Evolutionary conservation across 208 protist species (phyloP).

Genomic region (Wallacemonas sp.): DNA sequence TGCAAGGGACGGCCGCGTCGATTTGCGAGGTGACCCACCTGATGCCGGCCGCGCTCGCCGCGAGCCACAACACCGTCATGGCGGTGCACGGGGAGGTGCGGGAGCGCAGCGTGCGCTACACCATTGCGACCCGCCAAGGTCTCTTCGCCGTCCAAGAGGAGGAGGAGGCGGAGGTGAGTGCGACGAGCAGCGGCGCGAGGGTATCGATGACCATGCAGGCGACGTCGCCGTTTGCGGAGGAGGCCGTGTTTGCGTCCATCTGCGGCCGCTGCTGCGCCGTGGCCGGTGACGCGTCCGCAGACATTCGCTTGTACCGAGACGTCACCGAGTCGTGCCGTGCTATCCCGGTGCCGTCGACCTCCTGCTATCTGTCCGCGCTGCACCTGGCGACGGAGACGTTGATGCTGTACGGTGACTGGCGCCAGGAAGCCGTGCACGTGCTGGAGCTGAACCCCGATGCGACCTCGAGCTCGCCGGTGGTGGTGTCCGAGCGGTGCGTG

Average conservation of each 20-base stretch:
- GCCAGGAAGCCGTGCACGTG: conserved; percentile 11
- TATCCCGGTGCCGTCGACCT: background rate
- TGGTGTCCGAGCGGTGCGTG: conserved; percentile 23
- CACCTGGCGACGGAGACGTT: conserved; percentile 12
- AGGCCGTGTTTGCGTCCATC: conserved; percentile 10
- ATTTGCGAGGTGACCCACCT: conserved; percentile 2
- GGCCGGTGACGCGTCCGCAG: background rate
- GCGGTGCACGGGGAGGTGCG: background rate
- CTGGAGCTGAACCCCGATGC: conserved; percentile 16
- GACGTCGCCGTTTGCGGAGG: conserved; percentile 1
- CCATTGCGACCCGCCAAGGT: conserved; percentile 9
- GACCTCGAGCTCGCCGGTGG: background rate
- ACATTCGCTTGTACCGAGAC: background rate
- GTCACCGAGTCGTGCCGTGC: background rate
- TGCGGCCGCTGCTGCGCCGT: conserved; percentile 1
- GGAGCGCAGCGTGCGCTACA: background rate
- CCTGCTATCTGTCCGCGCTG: background rate
- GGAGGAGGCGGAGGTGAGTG: background rate
- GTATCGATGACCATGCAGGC: background rate
- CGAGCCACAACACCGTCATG: background rate
- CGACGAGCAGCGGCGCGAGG: too few relatives aligned
- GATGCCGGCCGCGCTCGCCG: conserved; percentile 6
- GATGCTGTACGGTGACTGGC: conserved; percentile 9
- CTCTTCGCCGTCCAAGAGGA: conserved; percentile 1
- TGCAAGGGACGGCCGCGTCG: background rate